Evolutionary conservation across 208 protist species (phyloP).

Genomic region (Entamoeba invadens): DNA sequence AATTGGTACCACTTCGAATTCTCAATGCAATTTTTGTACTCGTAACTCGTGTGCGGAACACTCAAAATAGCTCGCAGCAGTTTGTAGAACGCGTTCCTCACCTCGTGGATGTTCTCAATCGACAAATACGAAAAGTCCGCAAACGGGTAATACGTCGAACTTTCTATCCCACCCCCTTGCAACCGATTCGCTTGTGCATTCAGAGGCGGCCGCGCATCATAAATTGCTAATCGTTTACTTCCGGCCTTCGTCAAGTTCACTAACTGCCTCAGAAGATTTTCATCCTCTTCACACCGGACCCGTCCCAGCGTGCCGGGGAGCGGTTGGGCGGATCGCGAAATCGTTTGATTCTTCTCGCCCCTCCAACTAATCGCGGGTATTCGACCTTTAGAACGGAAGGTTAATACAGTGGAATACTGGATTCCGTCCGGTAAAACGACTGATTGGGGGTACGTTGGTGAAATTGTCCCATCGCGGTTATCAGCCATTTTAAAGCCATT

Average conservation of each 20-base stretch:
- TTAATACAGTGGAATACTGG: not conserved
- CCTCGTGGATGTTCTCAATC: not conserved
- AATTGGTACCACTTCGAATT: conserved; percentile 33
- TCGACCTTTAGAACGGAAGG: not conserved
- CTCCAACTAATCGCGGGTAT: not conserved
- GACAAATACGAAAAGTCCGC: not conserved
- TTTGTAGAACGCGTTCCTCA: not conserved
- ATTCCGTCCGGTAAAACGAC: not conserved
- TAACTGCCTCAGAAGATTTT: not conserved
- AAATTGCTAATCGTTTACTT: not conserved
- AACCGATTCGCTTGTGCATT: not conserved
- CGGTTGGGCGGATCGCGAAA: not conserved
- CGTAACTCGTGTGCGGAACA: not conserved
- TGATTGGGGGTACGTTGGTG: not conserved
- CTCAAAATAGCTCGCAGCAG: not conserved
- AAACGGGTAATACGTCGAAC: not conserved
- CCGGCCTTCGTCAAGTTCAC: not conserved
- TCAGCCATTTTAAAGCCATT: not conserved
- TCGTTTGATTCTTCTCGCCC: not conserved
- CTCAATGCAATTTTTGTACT: not conserved
- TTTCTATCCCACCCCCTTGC: not conserved
- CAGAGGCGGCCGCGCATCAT: not conserved
- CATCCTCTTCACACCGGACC: not conserved
- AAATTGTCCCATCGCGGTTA: not conserved
- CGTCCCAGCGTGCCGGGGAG: not conserved